Evolutionary conservation across 345 rosid species (phyloP), one percentile per base, ranked within the genome.

Genomic region (Lepidium africanum): DNA sequence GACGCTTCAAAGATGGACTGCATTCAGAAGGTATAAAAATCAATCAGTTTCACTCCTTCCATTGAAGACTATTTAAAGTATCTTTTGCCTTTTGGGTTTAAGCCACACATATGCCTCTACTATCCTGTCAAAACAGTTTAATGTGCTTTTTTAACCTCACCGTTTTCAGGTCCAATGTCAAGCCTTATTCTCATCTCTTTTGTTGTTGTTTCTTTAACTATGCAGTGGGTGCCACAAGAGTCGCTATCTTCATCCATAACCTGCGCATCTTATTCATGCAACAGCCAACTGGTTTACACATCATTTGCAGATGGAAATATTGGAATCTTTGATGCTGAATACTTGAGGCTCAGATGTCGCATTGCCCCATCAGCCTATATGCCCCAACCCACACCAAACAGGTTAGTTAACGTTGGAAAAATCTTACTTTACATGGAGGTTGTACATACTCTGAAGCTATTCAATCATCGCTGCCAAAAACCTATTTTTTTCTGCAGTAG

Each of bases 171-270:
- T 53, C 40, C 10, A 41, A 13, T 1, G 0, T 32, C 12, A 8
- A 63, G 37, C 15, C 7, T 14, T 10, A 41, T 32, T 27, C 49
- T 69, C 43, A 46, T 30, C 40, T 4, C 10, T 7, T 2, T 7
- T 3, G 36, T 10, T 35, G 11, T 21, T 71, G 39, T 71, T 52
- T 17, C 19, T 63, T 21, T 39, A 10, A 25, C 49, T 27, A 58
- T 75, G 77, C 87, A 92, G 98, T 92, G 98, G 98, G 72, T 84
- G 37, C 95, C 98, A 14, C 96, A 87, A 75, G 98, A 89, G 43
- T 78, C 63, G 3, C 57, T 89, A 10, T 78, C 91, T 3, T 87
- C 92, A 0, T 80, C 96, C 16, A 77, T 93, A 75, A 79, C 97
- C 47, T 80, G 57, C 42, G 98, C 96, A 1, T 70, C 83, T 33